Conservation (phyloP, 768 basidiomycete species). For the Pulveroboletus sp. region DNA sequence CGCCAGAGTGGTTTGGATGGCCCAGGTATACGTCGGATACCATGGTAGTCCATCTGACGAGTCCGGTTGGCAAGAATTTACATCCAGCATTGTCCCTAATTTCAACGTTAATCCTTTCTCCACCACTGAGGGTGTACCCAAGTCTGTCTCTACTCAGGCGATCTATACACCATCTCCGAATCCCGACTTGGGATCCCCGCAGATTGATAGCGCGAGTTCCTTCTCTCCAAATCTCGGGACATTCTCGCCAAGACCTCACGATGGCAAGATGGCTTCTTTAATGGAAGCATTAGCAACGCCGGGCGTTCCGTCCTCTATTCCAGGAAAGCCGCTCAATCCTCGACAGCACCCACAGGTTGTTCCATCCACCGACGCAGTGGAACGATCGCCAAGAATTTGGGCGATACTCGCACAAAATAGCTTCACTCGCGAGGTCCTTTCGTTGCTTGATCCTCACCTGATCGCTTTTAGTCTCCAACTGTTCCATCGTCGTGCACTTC, state of each 20-base stretch:
- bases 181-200: conserved; percentile 27
- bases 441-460: conserved; percentile 55
- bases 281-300: conserved; percentile 40
- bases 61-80: conserved; percentile 55
- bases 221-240: conserved; percentile 43
- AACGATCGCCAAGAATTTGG: conserved; percentile 41
- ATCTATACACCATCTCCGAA: conserved; percentile 49
- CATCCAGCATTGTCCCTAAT: conserved; percentile 46
- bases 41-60: conserved; percentile 51
- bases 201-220: conserved; percentile 4
- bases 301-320: conserved; percentile 10
- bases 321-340: conserved; percentile 22
- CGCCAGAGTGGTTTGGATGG: conserved; percentile 58
- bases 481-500: conserved; percentile 54
- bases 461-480: conserved; percentile 59
- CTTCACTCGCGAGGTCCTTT: conserved; percentile 61
- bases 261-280: conserved; percentile 39
- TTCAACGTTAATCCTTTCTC: conserved; percentile 24
- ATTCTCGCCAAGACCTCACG: conserved; percentile 52
- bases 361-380: conserved; percentile 18
- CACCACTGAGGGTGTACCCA: conserved; percentile 32
- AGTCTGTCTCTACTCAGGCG: conserved; percentile 49
- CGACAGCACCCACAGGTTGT: conserved; percentile 22
- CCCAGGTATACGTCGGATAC: conserved; percentile 56
- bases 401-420: conserved; percentile 56